Evolutionary conservation across 805 yeast genomes (phyloP), one percentile per base, ranked within the genome.

Genomic region (Nakazawaea pomicola): DNA sequence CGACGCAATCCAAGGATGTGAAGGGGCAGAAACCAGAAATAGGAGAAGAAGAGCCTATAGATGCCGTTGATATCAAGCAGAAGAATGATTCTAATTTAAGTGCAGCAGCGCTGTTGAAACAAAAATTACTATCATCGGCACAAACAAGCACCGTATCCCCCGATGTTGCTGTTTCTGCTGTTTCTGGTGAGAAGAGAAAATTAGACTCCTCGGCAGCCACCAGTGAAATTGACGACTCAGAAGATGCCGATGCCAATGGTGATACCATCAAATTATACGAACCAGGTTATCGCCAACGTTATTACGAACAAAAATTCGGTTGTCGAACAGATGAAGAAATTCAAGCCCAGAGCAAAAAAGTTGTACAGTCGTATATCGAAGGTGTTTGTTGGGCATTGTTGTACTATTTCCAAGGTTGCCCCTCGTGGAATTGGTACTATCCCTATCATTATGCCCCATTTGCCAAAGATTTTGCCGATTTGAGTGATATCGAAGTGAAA

Each of bases 401-500:
- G 40, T 93, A 93, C 60, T 93, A 93, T 63, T 91, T 87, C 60
- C 98, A 93, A 61, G 98, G 97, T 2, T 91, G 98, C 64, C 95
- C 96, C 0, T 91, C 98, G 0, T 93, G 99, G 99, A 81, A 81
- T 41, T 93, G 99, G 99, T 93, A 78, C 60, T 93, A 83, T 54
- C 99, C 98, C 0, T 91, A 82, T 58, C 98, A 93, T 57, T 95
- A 93, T 64, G 98, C 99, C 0, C 99, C 99, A 17, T 90, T 93
- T 70, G 98, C 97, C 0, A 74, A 82, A 5, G 99, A 93, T 59
- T 85, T 93, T 53, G 67, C 60, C 2, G 75, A 78, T 35, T 55
- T 83, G 31, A 56, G 59, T 9, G 74, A 69, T 6, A 56, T 80
- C 12, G 66, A 78, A 1, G 68, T 88, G 15, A 61, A 65, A 23